phyloP scores from a whole-genome alignment of 495 filamentous ascomycete species.

The Articulospora tetracladia region DNA sequence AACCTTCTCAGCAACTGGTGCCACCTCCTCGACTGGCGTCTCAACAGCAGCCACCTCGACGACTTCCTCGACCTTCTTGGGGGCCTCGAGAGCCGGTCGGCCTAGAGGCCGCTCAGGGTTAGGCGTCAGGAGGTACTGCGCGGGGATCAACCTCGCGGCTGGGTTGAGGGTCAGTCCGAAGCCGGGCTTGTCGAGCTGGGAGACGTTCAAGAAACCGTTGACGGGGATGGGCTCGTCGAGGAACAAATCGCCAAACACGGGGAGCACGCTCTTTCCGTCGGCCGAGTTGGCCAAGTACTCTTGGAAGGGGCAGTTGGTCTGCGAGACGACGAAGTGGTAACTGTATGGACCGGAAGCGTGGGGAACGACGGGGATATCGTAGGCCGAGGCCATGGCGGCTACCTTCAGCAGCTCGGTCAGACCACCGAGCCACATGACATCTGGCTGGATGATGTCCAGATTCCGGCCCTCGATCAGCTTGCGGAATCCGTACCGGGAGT shows the following conservation, averaged over 20 bases:
- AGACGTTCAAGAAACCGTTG: conserved; percentile 73
- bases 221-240: conserved; percentile 84
- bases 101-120: conserved; percentile 59
- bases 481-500: conserved; percentile 87
- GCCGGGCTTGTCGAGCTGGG: conserved; percentile 80
- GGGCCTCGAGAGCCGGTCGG: conserved; percentile 15
- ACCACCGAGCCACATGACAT: conserved; percentile 95
- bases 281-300: conserved; percentile 91
- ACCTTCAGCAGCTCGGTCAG: conserved; percentile 89
- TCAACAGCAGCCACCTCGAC: conserved; percentile 5
- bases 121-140: conserved; percentile 64
- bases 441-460: conserved; percentile 88
- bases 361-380: conserved; percentile 91
- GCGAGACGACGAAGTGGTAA: conserved; percentile 91
- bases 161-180: conserved; percentile 88
- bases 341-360: conserved; percentile 90
- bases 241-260: conserved; percentile 90
- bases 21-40: conserved; percentile 6
- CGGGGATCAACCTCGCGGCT: conserved; percentile 70
- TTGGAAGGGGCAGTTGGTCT: conserved; percentile 88
- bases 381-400: conserved; percentile 81
- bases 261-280: conserved; percentile 81
- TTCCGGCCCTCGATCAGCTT: conserved; percentile 90
- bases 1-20: conserved; percentile 11
- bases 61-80: conserved; percentile 14